Evolutionary conservation across 371 early-diverging fungal genomes (phyloP), one percentile per base, ranked within the genome.

Genomic region (Mycotypha africana): DNA sequence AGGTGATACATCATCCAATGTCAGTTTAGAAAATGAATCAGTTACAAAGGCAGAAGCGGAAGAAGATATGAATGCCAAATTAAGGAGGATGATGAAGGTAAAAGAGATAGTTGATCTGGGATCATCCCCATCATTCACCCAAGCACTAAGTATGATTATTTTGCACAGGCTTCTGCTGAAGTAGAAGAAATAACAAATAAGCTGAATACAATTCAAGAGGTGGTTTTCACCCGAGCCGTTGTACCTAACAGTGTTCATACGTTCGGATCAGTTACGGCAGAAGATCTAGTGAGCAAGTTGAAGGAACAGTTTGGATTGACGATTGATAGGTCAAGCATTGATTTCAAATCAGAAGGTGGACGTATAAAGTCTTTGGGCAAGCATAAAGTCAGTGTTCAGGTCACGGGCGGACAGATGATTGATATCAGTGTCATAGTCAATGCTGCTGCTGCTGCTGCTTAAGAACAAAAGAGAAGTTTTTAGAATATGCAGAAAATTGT

Each of bases 181-280:
- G n/a, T n/a, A n/a, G n/a, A 49, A 22, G 20, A 47, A 37, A 30
- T 63, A 26, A 26, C 55, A 37, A 46, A 45, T n/a, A 36, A 47
- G 47, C 46, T 68, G 31, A 53, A 55, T 39, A 42, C 34, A n/a
- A 49, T 61, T 10, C 43, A 32, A 32, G 48, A 45, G 28, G 51
- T 70, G 4, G 30, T 42, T 16, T 74, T 74, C 28, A 58, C 61
- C 20, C 64, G 75, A 48, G 69, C 71, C 14, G 55, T 62, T 30
- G 56, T 70, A 19, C 75, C 75, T 23, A 58, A 59, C 35, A 66
- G 58, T 40, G 60, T 42, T 36, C 53, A 59, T 30, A 70, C 71
- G 3, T 74, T 74, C 51, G 75, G 75, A 41, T 74, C 75, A 30
- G 75, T 74, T n/a, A 70, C 70, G 16, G 62, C 53, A 16, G 75